phyloP scores from a whole-genome alignment of 1,284 basidiomycete genomes.

The Cryptococcus deneoformans region DNA sequence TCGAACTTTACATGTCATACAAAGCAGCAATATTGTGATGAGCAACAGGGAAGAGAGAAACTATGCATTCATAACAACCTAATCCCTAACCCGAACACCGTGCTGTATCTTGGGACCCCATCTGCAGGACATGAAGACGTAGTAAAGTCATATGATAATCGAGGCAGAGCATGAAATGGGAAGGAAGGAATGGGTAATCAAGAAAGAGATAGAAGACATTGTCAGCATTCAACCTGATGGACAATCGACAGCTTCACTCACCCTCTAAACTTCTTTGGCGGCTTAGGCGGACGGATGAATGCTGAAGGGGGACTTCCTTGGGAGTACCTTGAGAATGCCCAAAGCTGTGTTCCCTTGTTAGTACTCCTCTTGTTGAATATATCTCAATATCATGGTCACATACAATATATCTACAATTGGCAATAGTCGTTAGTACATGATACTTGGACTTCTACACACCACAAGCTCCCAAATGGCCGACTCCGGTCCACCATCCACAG shows the following conservation, averaged over 20 bases:
- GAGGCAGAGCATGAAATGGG: no score
- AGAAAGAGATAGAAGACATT: not conserved
- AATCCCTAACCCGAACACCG: slow-evolving; percentile 15
- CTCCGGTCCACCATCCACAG: not conserved
- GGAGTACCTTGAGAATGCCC: slow-evolving; percentile 41
- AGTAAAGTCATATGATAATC: not conserved
- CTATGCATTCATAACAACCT: not conserved
- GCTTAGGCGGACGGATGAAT: slow-evolving; percentile 31
- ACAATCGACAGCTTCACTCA: slow-evolving; percentile 18
- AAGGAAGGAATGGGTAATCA: no score
- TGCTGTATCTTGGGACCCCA: slow-evolving; percentile 26
- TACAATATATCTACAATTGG: slow-evolving; percentile 16
- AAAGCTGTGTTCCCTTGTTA: slow-evolving; percentile 19
- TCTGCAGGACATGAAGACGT: slow-evolving; percentile 2
- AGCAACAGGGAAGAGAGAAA: not conserved
- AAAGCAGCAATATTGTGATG: no score
- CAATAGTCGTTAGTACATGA: no score
- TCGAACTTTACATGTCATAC: no score
- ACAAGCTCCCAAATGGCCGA: not conserved
- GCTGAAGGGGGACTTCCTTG: slow-evolving; percentile 27
- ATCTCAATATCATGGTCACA: not conserved
- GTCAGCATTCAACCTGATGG: not conserved
- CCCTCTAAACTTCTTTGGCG: slow-evolving; percentile 45
- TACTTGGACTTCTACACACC: not conserved
- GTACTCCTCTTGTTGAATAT: not conserved